Evolutionary conservation across 2,329 filamentous ascomycete genomes (phyloP), one percentile per base, ranked within the genome.

Genomic region (Fusarium tanahbumbuense): DNA sequence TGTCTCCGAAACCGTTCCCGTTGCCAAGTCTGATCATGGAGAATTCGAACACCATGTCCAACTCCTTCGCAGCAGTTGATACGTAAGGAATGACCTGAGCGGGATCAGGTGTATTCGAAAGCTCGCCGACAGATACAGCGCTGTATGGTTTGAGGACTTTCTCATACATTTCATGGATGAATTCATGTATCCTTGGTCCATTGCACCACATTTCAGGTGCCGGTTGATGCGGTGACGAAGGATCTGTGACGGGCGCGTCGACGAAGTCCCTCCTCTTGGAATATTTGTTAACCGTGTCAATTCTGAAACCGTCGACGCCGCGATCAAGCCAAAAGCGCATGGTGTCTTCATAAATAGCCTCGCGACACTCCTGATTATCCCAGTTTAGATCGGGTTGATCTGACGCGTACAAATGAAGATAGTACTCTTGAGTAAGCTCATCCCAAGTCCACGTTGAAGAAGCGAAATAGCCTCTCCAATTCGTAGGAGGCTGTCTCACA

Each of bases 331-430:
- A 94, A 77, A 93, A 94, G 0, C 84, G 83, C 85, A 93, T 90
- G 8, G 91, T 88, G 8, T 81, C 76, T 8, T 89, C 83, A 73
- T 93, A 91, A 2, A 93, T 89, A 1, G 89, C 92, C 54, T 88
- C 82, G 9, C 91, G 86, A 10, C 91, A 89, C 4, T 87, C 85
- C 0, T 84, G 83, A 50, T 91, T 90, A 58, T 93, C 90, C 91
- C 92, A 94, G 75, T 94, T 94, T 20, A 94, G 82, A 70, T 94
- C 92, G 0, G 92, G 92, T 75, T 94, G 92, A 49, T 91, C 87
- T 0, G 86, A 83, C 2, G 88, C 87, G 75, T 92, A 94, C 2
- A 94, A 82, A 68, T 86, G 85, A 2, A 88, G 78, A 60, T 87
- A 88, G 64, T 87, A 88, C 64, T 88, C 83, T 40, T 83, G 78